A percentile compares a stretch with the other conserved stretches of the same genome.
Conservation (phyloP, 805 yeast species). For the Metahyphopichia silvanorum region DNA sequence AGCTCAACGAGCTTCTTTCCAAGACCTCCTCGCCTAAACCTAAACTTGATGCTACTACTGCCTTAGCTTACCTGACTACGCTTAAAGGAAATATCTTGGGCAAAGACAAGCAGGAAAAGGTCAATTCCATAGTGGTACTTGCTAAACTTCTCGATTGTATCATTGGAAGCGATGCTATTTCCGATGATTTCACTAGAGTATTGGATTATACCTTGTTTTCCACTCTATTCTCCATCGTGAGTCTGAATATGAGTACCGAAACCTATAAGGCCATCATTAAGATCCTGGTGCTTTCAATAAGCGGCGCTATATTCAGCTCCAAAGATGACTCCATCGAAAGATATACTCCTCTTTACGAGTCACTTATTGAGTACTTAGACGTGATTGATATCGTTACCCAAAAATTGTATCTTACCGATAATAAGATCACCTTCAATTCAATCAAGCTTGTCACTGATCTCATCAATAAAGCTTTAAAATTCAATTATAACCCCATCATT, state of each 20-base stretch:
- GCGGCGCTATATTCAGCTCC: constrained; percentile 41
- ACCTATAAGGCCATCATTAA: constrained; percentile 45
- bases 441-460: constrained; percentile 46
- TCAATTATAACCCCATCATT: constrained; percentile 40
- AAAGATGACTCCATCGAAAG: constrained; percentile 32
- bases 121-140: constrained; percentile 51
- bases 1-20: constrained; percentile 40
- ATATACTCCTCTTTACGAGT: constrained; percentile 34
- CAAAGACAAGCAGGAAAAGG: constrained; percentile 46
- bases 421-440: constrained; percentile 40
- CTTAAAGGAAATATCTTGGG: constrained; percentile 43
- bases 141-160: constrained; percentile 49
- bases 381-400: constrained; percentile 41
- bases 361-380: constrained; percentile 36
- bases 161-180: constrained; percentile 36
- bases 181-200: constrained; percentile 27
- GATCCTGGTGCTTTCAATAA: constrained; percentile 38
- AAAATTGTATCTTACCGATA: constrained; percentile 41
- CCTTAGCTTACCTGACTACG: constrained; percentile 30
- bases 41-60: constrained; percentile 30
- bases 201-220: constrained; percentile 41
- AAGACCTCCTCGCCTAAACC: constrained; percentile 26
- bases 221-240: constrained; percentile 39
- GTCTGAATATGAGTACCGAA: constrained; percentile 40
- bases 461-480: constrained; percentile 39